These are phyloP conservation scores for Epithele typhae DNA, from an alignment of 768 basidiomycete genomes.

Conservation along the genomic window DNA sequence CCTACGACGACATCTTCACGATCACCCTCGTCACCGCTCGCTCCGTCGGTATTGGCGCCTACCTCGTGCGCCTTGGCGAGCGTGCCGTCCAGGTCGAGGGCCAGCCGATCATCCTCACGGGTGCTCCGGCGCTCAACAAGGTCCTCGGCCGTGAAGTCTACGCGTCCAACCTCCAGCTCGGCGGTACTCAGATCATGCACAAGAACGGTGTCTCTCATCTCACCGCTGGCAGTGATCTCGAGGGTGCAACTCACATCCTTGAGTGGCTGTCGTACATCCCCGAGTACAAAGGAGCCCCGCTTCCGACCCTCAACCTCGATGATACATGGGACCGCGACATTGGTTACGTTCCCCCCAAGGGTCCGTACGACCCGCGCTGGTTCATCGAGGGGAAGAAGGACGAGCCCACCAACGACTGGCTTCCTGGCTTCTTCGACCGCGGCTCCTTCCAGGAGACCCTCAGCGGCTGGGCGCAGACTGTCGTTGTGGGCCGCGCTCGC, in stretches of 20 bases:
- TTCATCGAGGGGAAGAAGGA: constrained; percentile 94
- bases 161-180: constrained; percentile 96
- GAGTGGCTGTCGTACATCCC: constrained; percentile 96
- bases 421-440: constrained; percentile 94
- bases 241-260: constrained; percentile 91
- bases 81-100: constrained; percentile 98
- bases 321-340: constrained; percentile 94
- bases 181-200: constrained; percentile 99
- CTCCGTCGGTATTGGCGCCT: constrained; percentile 98
- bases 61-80: constrained; percentile 96
- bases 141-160: constrained; percentile 98
- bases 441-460: constrained; percentile 98
- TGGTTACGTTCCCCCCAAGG: constrained; percentile 86
- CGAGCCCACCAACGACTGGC: constrained; percentile 70
- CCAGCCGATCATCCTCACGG: constrained; percentile 98
- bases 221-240: constrained; percentile 90
- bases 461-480: constrained; percentile 98
- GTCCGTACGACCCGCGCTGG: constrained; percentile 95
- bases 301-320: constrained; percentile 70
- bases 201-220: constrained; percentile 99
- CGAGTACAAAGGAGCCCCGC: constrained; percentile 68
- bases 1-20: constrained; percentile 99
- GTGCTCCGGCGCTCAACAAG: constrained; percentile 95
- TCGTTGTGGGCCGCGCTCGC: constrained; percentile 93
- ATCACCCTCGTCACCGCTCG: constrained; percentile 98